Evolutionary conservation across 345 rosid genomes (phyloP).

Genomic region (Syzygium grande): DNA sequence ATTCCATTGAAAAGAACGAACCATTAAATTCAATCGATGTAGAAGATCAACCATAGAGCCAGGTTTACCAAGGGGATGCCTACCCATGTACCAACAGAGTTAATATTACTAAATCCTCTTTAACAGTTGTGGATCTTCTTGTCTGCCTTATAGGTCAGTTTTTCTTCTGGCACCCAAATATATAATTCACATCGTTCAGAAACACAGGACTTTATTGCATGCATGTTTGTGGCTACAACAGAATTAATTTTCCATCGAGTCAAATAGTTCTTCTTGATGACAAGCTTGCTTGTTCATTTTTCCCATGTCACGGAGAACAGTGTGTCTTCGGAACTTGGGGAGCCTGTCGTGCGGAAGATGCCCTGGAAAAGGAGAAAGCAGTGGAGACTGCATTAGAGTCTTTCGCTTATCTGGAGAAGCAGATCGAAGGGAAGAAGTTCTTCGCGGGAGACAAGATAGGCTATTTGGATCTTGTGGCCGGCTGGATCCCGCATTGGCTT

Average conservation of each 20-base stretch:
- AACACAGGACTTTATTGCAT: background rate
- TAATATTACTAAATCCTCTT: background rate
- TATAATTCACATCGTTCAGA: background rate
- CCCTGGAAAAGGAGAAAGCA: conserved; percentile 13
- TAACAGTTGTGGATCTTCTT: background rate
- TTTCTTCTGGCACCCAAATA: background rate
- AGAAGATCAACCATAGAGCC: background rate
- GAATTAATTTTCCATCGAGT: background rate
- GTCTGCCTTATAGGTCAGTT: background rate
- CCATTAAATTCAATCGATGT: background rate
- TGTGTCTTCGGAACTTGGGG: conserved; percentile 2
- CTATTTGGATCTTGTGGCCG: conserved; percentile 19
- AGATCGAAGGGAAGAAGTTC: conserved; percentile 19
- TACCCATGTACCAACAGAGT: background rate
- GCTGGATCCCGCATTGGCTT: conserved; percentile 24
- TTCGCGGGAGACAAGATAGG: conserved; percentile 25
- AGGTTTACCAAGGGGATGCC: background rate
- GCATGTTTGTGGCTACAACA: background rate
- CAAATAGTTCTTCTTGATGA: background rate
- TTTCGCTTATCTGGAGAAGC: conserved; percentile 16
- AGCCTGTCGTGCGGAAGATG: conserved; percentile 17
- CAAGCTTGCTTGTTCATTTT: background rate
- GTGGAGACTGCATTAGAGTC: conserved; percentile 11
- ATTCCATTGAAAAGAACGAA: background rate
- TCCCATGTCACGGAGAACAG: background rate